Evolutionary conservation across 257 asterid genomes (phyloP).

Genomic region (Nicotiana obtusifolia): DNA sequence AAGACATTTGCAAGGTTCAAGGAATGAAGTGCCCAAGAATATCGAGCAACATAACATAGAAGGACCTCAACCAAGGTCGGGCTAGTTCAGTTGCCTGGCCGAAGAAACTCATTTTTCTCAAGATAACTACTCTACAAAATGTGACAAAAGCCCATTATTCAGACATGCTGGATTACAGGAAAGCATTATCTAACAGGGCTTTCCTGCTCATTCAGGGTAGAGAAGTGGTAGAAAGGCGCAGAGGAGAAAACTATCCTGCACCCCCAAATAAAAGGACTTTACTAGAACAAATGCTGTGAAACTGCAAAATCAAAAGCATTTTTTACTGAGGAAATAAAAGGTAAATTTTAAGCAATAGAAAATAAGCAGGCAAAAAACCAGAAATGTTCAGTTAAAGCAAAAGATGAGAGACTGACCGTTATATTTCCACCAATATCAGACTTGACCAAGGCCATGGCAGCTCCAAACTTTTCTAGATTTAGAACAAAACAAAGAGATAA

Average conservation of each 20-base stretch:
- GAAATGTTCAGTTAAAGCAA: background rate
- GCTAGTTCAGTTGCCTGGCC: background rate
- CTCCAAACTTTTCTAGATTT: constrained; percentile 84
- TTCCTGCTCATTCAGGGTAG: background rate
- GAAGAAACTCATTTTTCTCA: background rate
- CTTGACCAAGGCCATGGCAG: constrained; percentile 91
- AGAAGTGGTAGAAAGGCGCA: background rate
- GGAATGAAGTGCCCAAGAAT: background rate
- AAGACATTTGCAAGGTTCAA: background rate
- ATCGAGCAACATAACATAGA: background rate
- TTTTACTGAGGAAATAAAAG: background rate
- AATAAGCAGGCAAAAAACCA: background rate
- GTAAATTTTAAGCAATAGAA: background rate
- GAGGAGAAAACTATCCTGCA: background rate
- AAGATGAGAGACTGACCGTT: constrained; percentile 42
- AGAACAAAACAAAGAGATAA: background rate
- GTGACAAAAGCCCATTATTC: background rate
- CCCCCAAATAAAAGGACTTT: background rate
- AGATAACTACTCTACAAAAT: background rate
- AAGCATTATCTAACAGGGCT: background rate
- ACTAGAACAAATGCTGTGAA: background rate
- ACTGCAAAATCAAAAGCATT: background rate
- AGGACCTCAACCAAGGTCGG: background rate
- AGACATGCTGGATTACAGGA: background rate
- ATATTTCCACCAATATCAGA: constrained; percentile 92